These are phyloP conservation scores for Fraxinus americana DNA, from an alignment of 257 asterid species.

Conservation along the genomic window DNA sequence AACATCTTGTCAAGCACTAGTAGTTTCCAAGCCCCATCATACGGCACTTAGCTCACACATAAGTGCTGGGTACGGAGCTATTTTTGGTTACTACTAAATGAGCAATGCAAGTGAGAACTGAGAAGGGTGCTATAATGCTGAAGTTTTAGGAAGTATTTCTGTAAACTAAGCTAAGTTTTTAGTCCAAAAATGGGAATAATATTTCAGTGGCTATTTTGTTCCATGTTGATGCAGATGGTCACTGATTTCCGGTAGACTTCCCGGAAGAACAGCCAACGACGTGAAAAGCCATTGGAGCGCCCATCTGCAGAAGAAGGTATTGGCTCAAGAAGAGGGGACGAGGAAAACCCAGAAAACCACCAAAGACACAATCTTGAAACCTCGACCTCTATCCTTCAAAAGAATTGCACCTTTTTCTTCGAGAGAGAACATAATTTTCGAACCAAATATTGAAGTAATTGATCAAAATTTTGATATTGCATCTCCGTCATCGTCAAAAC, in stretches of 20 bases:
- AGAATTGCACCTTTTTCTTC: background rate
- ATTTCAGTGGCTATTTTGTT: no score
- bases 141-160: no score
- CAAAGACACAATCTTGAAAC: constrained; percentile 14
- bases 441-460: background rate
- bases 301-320: constrained; percentile 8
- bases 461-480: background rate
- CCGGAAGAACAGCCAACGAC: constrained; percentile 36
- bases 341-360: background rate
- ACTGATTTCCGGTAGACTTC: constrained; percentile 38
- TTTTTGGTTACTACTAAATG: no score
- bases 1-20: no score
- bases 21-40: no score
- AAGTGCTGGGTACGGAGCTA: no score
- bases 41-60: no score
- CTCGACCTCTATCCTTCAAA: constrained; percentile 29
- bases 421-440: background rate
- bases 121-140: no score
- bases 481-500: background rate
- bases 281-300: constrained; percentile 41
- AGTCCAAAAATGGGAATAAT: no score
- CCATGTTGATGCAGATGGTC: constrained; percentile 26
- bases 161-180: no score
- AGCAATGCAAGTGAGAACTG: no score
- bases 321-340: background rate